Base-by-base conservation (phyloP, 768 basidiomycete species). In the Leccinum ochraceum region DNA sequence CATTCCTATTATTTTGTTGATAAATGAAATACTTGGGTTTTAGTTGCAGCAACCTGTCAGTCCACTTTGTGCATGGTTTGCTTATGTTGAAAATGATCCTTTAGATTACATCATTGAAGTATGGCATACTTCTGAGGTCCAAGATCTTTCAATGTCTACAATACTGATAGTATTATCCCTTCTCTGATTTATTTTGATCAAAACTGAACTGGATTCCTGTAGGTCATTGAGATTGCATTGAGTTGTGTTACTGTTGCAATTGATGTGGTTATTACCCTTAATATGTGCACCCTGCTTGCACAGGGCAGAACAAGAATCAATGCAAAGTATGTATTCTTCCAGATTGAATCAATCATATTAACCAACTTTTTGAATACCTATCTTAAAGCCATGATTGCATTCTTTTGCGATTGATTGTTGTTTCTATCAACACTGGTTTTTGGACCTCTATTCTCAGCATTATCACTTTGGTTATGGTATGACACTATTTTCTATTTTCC, bases 351-450 rank as follows among this genome's bases (percentile, higher is more conserved):
- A 28, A 28, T 28, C 28, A 20, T 34, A n/a, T 26, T 51, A 17
- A 51, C 0, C 22, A 3, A n/a, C 20, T 24, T 22, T 22, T 14
- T 36, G 17, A 48, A 48, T 22, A 6, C 24, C 24, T 24, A 24
- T 24, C 20, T 13, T 44, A 22, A 14, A 54, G 53, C 36, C 26
- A 36, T 37, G 36, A 54, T 26, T 8, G 8, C 7, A 54, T 37
- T 9, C 3, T 54, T 16, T 10, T 24, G 53, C 4, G 4, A 32
- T 26, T 37, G 17, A 54, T 54, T 4, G 13, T 54, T 37, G 14
- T 54, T 17, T 54, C 53, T 37, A 37, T 54, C 36, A 54, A 54
- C 16, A 54, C 53, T 36, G 36, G 53, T 8, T 54, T 37, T 37
- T 54, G 36, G 53, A 54, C 53, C n/a, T 11, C 53, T 17, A 6